These are phyloP conservation scores for Chaetomium strumarium DNA, from an alignment of 2,329 filamentous ascomycete species.

Conservation along the genomic window DNA sequence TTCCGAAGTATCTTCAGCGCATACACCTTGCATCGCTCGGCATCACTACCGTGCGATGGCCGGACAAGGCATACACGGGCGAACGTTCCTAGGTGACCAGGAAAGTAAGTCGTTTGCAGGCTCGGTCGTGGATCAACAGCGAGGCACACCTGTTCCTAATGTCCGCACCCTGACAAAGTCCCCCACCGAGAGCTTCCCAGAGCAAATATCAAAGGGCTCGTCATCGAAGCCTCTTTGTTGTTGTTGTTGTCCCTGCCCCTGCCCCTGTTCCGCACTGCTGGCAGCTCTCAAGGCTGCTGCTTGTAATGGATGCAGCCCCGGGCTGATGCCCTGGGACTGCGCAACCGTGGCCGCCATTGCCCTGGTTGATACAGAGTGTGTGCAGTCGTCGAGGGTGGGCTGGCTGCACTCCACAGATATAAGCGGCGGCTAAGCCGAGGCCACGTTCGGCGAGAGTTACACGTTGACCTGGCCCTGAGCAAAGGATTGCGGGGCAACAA, in stretches of 20 bases:
- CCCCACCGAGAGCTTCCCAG: constrained; percentile 35
- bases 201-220: constrained; percentile 20
- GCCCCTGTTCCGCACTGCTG: constrained; percentile 11
- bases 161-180: constrained; percentile 73
- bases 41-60: constrained; percentile 45
- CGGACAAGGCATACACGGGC: constrained; percentile 75
- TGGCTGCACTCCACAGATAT: not conserved
- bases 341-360: constrained; percentile 27
- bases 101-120: not conserved
- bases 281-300: constrained; percentile 17
- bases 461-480: not conserved
- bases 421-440: not conserved
- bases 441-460: not conserved
- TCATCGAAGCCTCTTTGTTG: constrained; percentile 10
- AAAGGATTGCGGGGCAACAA: no score
- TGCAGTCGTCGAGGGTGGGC: not conserved
- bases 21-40: constrained; percentile 61
- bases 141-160: constrained; percentile 62
- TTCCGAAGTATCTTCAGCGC: constrained; percentile 75
- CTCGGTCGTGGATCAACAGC: not conserved
- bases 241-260: constrained; percentile 19
- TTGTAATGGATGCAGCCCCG: constrained; percentile 24
- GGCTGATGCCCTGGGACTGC: constrained; percentile 20
- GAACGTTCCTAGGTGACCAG: constrained; percentile 63
- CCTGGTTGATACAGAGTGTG: not conserved